Evolutionary conservation across 495 filamentous ascomycete genomes (phyloP).

Genomic region (Penicillium coprophilum): DNA sequence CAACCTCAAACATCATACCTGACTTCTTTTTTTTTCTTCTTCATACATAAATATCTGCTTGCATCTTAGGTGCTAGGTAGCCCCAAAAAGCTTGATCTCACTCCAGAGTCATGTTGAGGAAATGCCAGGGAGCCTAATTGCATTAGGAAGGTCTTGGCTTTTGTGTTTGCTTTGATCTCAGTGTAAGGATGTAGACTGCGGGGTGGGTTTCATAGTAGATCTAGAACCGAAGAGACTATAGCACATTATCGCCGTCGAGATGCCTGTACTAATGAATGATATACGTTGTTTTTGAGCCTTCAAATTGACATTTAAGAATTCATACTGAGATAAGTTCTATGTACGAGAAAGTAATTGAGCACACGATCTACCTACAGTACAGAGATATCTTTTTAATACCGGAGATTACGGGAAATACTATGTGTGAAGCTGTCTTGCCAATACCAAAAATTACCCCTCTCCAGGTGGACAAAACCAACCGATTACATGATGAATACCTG

Average conservation of each 20-base stretch:
- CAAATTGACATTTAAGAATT: not conserved
- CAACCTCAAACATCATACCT: no score
- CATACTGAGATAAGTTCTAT: not conserved
- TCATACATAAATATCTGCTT: no score
- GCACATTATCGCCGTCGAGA: no score
- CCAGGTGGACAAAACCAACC: not conserved
- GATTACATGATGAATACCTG: conserved; percentile 11
- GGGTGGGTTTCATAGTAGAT: not conserved
- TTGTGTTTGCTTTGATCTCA: not conserved
- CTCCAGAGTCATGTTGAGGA: not conserved
- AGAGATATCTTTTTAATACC: not conserved
- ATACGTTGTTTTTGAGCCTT: not conserved
- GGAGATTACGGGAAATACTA: no score
- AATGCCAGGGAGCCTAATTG: not conserved
- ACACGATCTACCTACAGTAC: no score
- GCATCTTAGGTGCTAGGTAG: no score
- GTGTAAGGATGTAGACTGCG: not conserved
- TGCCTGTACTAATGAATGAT: not conserved
- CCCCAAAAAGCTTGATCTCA: not conserved
- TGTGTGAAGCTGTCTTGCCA: not conserved
- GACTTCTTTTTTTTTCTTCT: no score
- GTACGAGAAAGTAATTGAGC: not conserved
- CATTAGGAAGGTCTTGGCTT: conserved; percentile 5
- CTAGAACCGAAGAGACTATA: not conserved
- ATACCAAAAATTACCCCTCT: conserved; percentile 6